Base-by-base conservation (phyloP, 179 eudicot genomes). In the Amaranthus tricolor region DNA sequence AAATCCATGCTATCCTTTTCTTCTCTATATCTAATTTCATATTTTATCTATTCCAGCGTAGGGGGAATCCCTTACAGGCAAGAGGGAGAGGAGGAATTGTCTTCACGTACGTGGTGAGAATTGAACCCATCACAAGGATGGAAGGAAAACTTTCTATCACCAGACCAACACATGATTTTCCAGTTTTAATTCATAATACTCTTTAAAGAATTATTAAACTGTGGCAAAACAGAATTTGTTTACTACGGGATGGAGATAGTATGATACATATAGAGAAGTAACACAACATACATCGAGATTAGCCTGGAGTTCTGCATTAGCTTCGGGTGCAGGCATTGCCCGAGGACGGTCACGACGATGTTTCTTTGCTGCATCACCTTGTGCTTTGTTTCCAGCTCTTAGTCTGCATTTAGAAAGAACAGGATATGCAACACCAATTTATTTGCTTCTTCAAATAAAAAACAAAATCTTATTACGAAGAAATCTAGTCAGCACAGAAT, bases 341-440 rank as follows among this genome's bases (percentile, higher is more conserved):
- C 82, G 74, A 7, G 68, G 80, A 48, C 88, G 85, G 55, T 85
- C 86, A 66, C 85, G 88, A 66, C 88, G 74, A 49, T 76, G 44
- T 78, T 82, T 82, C 79, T 85, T 85, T 47, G 70, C 67, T 6
- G 83, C 76, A 31, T 76, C 84, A 74, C 85, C 92, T 43, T 88
- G 92, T 57, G 88, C 79, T 87, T 90, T 91, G 80, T 66, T 77
- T 69, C 85, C 88, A 76, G 91, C 91, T 84, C 89, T 88, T 77
- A 72, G 82, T 79, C 94, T 91, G 84, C 77, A 72, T n/a, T 24
- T 63, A 54, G 50, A 31, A 31, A 31, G 40, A 52, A 68, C 70
- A 31, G 11, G 56, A 21, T 19, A 44, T 15, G 49, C 57, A 44
- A 19, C 31, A 53, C 24, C 66, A 80, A 40, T 31, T 2, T 12